phyloP scores from a whole-genome alignment of 768 basidiomycete species.

The Serendipita sp. region DNA sequence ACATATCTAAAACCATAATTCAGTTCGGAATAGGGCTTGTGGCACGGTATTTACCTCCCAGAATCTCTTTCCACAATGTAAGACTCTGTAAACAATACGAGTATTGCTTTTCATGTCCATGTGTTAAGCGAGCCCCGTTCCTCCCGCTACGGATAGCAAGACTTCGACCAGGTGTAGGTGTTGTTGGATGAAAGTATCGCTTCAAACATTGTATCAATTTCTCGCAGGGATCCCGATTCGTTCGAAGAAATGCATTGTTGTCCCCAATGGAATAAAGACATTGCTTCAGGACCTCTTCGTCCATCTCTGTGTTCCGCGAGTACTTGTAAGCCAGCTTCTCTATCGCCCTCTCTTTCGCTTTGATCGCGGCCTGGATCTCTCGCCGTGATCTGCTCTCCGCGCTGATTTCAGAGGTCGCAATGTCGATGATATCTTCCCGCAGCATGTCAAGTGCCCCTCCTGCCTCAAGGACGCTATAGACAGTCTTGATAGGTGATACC shows the following conservation, averaged over 20 bases:
- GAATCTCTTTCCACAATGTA: conserved; percentile 73
- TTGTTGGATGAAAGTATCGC: conserved; percentile 59
- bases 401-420: conserved; percentile 72
- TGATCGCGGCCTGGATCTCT: conserved; percentile 75
- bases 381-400: conserved; percentile 53
- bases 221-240: conserved; percentile 80
- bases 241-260: conserved; percentile 75
- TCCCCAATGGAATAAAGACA: conserved; percentile 82
- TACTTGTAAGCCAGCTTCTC: conserved; percentile 56
- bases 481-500: conserved; percentile 61
- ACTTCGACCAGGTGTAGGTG: conserved; percentile 49
- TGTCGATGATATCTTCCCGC: conserved; percentile 56
- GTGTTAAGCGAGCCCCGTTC: conserved; percentile 64
- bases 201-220: conserved; percentile 66
- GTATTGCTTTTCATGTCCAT: conserved; percentile 74
- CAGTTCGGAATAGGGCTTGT: background rate
- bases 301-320: conserved; percentile 29
- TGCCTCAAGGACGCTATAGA: conserved; percentile 50
- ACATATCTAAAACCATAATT: conserved; percentile 46
- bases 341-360: conserved; percentile 69
- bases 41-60: conserved; percentile 41
- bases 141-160: conserved; percentile 70
- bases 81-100: conserved; percentile 76
- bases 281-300: conserved; percentile 53
- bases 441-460: conserved; percentile 51